Percentiles rank a stretch among this genome's conserved stretches.
Evolutionary conservation across 179 eudicot species (phyloP).

Genomic region (Carnegiea gigantea): DNA sequence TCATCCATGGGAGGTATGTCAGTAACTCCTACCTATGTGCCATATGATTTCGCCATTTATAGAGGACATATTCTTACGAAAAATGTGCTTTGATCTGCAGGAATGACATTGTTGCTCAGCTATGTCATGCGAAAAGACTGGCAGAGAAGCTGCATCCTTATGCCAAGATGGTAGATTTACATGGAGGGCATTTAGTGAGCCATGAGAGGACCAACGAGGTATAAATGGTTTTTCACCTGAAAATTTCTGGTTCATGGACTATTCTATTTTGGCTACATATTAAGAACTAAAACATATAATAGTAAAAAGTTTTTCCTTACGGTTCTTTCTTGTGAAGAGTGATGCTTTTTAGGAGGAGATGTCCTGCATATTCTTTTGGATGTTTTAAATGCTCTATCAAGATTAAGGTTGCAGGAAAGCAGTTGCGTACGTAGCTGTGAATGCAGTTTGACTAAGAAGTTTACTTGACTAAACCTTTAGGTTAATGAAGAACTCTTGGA

Average conservation of each 20-base stretch:
- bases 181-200: constrained; percentile 95
- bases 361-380: neutral
- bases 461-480: neutral
- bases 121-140: constrained; percentile 64
- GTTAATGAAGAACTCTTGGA: neutral
- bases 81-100: constrained; percentile 32
- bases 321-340: too few species aligned
- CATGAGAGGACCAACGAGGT: constrained; percentile 97
- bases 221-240: constrained; percentile 17
- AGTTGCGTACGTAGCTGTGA: neutral
- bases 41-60: neutral
- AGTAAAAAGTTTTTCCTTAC: too few species aligned
- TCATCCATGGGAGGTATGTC: constrained; percentile 94
- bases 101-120: constrained; percentile 79
- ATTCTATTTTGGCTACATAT: too few species aligned
- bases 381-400: neutral
- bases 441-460: neutral
- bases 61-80: too few species aligned
- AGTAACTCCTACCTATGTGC: neutral
- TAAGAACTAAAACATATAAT: too few species aligned
- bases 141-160: constrained; percentile 78
- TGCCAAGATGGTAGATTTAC: constrained; percentile 84
- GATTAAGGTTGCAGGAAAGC: neutral
- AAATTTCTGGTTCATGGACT: too few species aligned
- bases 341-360: neutral